These are phyloP conservation scores for Schwanniomyces pseudopolymorphus DNA, from an alignment of 805 yeast genomes.

Conservation along the genomic window DNA sequence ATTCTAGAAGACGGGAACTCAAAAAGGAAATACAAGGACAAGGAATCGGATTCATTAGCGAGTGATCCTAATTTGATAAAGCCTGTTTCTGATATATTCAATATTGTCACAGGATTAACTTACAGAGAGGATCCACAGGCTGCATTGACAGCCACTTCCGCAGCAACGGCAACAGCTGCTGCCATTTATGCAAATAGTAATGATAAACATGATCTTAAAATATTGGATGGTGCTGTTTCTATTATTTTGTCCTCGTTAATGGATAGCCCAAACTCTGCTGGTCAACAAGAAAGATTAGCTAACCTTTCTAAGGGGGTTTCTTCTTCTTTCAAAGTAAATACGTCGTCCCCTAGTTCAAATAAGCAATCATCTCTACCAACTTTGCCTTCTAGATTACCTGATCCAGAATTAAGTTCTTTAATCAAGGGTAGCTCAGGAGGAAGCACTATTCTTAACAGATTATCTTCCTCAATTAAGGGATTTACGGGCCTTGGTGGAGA, in stretches of 20 bases:
- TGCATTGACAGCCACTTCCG: slow-evolving; percentile 34
- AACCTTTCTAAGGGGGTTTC: slow-evolving; percentile 19
- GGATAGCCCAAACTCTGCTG: slow-evolving; percentile 17
- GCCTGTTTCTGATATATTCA: slow-evolving; percentile 33
- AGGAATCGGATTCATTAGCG: slow-evolving; percentile 18
- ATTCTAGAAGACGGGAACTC: slow-evolving; percentile 9
- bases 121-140: slow-evolving; percentile 32
- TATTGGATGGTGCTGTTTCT: slow-evolving; percentile 23
- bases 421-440: slow-evolving; percentile 6
- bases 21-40: slow-evolving; percentile 12
- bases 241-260: slow-evolving; percentile 21
- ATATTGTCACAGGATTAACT: slow-evolving; percentile 33
- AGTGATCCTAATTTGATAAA: slow-evolving; percentile 25
- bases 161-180: slow-evolving; percentile 37
- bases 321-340: slow-evolving; percentile 5
- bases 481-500: neutral
- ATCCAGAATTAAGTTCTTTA: slow-evolving; percentile 9
- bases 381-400: slow-evolving; percentile 4
- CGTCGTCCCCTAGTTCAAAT: neutral
- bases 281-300: slow-evolving; percentile 22
- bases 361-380: slow-evolving; percentile 7
- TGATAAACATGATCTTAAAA: slow-evolving; percentile 16
- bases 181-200: slow-evolving; percentile 31
- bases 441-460: slow-evolving; percentile 4
- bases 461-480: slow-evolving; percentile 5